Evolutionary conservation across 2,329 filamentous ascomycete species (phyloP), one percentile per base, ranked within the genome.

Genomic region (Monilinia vaccinii-corymbosi): DNA sequence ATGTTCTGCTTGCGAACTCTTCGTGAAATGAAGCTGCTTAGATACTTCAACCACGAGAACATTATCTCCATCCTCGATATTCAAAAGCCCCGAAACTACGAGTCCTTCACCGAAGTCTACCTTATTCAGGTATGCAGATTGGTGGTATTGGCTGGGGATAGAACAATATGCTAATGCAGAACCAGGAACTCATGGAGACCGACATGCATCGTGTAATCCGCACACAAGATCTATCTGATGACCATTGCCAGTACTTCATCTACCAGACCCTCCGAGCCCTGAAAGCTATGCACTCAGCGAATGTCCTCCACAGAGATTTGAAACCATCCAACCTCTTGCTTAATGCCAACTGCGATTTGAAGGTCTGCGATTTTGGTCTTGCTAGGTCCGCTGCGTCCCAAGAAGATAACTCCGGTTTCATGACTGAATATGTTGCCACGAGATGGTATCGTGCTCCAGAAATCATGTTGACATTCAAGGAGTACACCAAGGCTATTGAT

Each of bases 391-490:
- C 94, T 14, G 94, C 94, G 10, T 97, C 93, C 11, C 95, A 95
- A 68, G 94, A 99, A 72, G 94, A 99, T 75, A 99, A 99, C 77
- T 97, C 93, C n/a, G 94, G 94, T 25, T 99, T 99, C 83, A 99
- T 99, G 94, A 99, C 94, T 18, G 94, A 99, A 95, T 99, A 99
- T 74, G 94, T 99, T 60, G 94, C 94, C 56, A 99, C 94, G 50
- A 87, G 94, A 71, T 99, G 94, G 94, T 99, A 99, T 77, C 91
- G 94, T 75, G 94, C 94, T 7, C 94, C 94, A 4, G 94, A 99
- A 75, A 99, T 99, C 75, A 99, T 99, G 94, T 87, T 99, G 78
- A 99, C 94, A 14, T 99, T 97, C 81, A 97, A 99, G 79, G 94
- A 99, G 77, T 99, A 99, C 78, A 99, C 94, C 70, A 99, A 97